Base-by-base conservation (phyloP, 257 asterid genomes). In the Thymus quinquecostatus region DNA sequence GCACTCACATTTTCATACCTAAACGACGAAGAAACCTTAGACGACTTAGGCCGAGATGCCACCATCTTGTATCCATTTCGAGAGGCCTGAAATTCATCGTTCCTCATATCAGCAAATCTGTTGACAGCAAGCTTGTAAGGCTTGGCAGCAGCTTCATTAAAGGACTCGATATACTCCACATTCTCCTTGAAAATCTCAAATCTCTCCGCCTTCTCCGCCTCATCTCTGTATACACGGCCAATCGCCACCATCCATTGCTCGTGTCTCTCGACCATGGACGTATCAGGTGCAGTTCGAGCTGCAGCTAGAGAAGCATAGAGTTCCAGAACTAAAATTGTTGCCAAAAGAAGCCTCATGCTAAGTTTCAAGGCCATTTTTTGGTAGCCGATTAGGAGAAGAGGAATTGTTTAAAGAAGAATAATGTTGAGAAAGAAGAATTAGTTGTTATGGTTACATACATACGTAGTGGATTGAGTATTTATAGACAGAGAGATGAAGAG, bases 61-160 rank as follows among this genome's bases (percentile, higher is more conserved):
- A 2, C 3, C 7, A 10, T 10, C 48, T 57, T 76, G 69, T 73
- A 83, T 36, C 86, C 88, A 13, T 71, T 81, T 4, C 72, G 72
- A 1, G 81, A 76, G 0, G 78, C 68, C 29, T 28, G 55, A 51
- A 86, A 83, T 62, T 82, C 86, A 21, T 78, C 73, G 47, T 82
- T 79, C 3, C 83, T 83, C 60, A 81, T 56, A 75, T 85, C 90
- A 13, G 86, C 82, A 69, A 83, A 85, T 11, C 61, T 62, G 13
- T 85, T 85, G 57, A 77, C 36, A 6, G 79, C 78, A 14, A 85
- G 80, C 50, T 66, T 83, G 64, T 79, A 83, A 30, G 74, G 28
- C 14, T 57, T 50, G 0, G 43, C 14, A 1, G 71, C 84, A 0
- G 49, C 82, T 14, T 43, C 71, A 34, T 84, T 86, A 21, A 57